These are phyloP conservation scores for Suhomyces pyralidae DNA, from an alignment of 805 yeast species.

Conservation along the genomic window DNA sequence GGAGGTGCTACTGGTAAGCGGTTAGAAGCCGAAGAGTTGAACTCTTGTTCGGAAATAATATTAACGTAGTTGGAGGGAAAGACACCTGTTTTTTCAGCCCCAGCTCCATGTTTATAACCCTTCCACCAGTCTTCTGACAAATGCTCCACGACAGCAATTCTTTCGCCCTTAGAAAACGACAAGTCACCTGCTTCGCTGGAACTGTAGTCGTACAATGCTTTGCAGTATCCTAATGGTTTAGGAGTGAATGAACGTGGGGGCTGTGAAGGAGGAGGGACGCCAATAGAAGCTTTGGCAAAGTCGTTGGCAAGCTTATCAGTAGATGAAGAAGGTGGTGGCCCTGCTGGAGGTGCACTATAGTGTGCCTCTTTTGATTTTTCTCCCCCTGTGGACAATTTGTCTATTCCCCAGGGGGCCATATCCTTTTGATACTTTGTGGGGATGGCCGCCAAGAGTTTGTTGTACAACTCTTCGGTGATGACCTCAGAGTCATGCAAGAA, in stretches of 20 bases:
- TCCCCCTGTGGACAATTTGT: conserved; percentile 16
- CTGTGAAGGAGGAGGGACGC: conserved; percentile 17
- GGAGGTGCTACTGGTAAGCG: conserved; percentile 13
- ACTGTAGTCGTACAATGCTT: conserved; percentile 70
- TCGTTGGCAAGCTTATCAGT: conserved; percentile 10
- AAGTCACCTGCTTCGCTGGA: conserved; percentile 80
- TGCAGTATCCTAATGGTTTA: conserved; percentile 40
- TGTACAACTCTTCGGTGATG: conserved; percentile 53
- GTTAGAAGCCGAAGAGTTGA: conserved; percentile 7
- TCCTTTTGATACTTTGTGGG: conserved; percentile 59
- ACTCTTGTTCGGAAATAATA: conserved; percentile 34
- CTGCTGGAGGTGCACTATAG: conserved; percentile 6
- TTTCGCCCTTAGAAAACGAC: conserved; percentile 61
- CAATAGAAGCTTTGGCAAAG: conserved; percentile 13
- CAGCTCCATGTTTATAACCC: conserved; percentile 49
- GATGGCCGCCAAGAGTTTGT: conserved; percentile 47
- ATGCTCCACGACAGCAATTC: conserved; percentile 65
- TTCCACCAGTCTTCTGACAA: conserved; percentile 89
- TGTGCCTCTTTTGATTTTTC: conserved; percentile 5
- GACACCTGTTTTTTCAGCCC: conserved; percentile 59
- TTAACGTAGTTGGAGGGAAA: conserved; percentile 87
- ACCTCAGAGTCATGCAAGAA: conserved; percentile 74
- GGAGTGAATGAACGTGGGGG: conserved; percentile 17
- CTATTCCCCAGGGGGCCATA: conserved; percentile 46
- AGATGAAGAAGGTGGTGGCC: conserved; percentile 11